phyloP scores from a whole-genome alignment of 306 rosid species.

The Dalbergia cultrata region DNA sequence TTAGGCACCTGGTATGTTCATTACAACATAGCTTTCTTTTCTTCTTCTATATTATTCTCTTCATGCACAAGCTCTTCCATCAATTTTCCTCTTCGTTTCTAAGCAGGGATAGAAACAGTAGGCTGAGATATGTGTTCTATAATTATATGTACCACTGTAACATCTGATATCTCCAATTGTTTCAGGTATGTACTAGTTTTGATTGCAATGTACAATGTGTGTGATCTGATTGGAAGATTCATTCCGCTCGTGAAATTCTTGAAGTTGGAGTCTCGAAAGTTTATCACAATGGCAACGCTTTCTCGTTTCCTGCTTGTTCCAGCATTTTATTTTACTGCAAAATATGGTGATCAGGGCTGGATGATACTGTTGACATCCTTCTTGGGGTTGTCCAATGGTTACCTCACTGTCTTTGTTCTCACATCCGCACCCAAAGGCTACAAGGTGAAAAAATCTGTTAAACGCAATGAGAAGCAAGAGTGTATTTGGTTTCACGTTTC shows the following conservation, averaged over 20 bases:
- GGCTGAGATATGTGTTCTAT: constrained; percentile 13
- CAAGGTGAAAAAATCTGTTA: constrained; percentile 63
- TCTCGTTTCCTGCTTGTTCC: constrained; percentile 82
- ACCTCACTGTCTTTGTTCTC: constrained; percentile 85
- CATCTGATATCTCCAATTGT: constrained; percentile 12
- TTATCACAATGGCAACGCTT: constrained; percentile 54
- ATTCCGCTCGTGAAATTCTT: constrained; percentile 65
- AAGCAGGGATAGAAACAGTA: not conserved
- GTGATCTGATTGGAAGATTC: constrained; percentile 86
- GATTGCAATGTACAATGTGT: constrained; percentile 79
- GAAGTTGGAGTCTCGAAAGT: constrained; percentile 72
- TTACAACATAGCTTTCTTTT: not conserved
- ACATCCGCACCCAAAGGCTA: constrained; percentile 95
- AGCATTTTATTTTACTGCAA: constrained; percentile 86
- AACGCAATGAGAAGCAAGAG: too few species aligned
- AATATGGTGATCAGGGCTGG: constrained; percentile 89
- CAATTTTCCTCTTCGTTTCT: constrained; percentile 2
- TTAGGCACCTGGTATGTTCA: constrained; percentile 77
- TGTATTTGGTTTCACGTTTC: too few species aligned
- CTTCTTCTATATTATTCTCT: constrained; percentile 15
- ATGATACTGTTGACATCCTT: constrained; percentile 88
- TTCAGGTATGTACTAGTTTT: constrained; percentile 88
- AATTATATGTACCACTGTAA: not conserved
- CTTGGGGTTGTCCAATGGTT: constrained; percentile 88
- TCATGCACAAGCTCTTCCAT: not conserved